A percentile compares a stretch with the other conserved stretches of the same genome.
phyloP scores from a whole-genome alignment of 2,329 filamentous ascomycete species.

The Aspergillus tanneri region DNA sequence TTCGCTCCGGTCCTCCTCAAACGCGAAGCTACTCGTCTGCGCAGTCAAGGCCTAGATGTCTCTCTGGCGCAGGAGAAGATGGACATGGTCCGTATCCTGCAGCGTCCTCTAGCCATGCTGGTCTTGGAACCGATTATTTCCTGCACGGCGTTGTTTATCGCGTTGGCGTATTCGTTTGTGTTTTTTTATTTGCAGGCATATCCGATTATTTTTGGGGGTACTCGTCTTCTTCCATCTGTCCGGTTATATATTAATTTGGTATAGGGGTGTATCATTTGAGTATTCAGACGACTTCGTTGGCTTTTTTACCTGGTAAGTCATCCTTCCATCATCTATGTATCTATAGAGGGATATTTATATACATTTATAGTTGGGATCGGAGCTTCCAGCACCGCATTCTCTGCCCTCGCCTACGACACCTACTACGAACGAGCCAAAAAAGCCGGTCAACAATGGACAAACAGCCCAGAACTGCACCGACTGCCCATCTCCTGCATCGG shows the following conservation, averaged over 20 bases:
- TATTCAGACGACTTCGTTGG: slow-evolving; percentile 63
- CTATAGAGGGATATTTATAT: too few species aligned
- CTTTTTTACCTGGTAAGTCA: slow-evolving; percentile 61
- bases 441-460: slow-evolving; percentile 56
- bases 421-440: slow-evolving; percentile 56
- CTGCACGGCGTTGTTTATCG: slow-evolving; percentile 67
- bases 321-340: neutral
- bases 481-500: slow-evolving; percentile 70
- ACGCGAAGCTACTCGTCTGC: slow-evolving; percentile 56
- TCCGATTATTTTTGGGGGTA: slow-evolving; percentile 63
- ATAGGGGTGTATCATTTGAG: slow-evolving; percentile 60
- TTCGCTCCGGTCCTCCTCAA: slow-evolving; percentile 60
- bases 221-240: neutral
- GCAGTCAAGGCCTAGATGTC: slow-evolving; percentile 54
- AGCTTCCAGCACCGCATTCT: slow-evolving; percentile 55
- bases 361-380: slow-evolving; percentile 61
- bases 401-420: slow-evolving; percentile 66
- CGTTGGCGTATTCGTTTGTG: slow-evolving; percentile 66
- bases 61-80: slow-evolving; percentile 62
- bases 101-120: slow-evolving; percentile 70
- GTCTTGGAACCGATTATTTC: slow-evolving; percentile 70
- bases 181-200: slow-evolving; percentile 78
- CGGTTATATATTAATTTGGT: neutral
- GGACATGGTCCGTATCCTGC: slow-evolving; percentile 64
- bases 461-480: slow-evolving; percentile 59